Conservation (phyloP, 1,284 basidiomycete species). For the Malassezia dermatis region DNA sequence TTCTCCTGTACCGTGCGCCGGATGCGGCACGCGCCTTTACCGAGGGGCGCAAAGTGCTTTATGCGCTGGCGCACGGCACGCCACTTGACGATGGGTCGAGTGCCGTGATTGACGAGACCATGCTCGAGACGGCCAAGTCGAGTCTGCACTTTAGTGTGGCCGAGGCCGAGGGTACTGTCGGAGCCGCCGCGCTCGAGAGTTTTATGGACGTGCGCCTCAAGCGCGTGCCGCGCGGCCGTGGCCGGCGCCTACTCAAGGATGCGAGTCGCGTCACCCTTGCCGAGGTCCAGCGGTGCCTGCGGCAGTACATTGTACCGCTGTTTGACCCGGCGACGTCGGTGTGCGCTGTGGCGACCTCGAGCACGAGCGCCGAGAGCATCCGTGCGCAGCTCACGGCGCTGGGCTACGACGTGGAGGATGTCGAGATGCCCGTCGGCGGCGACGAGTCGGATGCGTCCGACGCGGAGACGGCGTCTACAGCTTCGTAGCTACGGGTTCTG, state of each 20-base stretch:
- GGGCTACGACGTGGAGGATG: slow-evolving; percentile 70
- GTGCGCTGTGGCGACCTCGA: slow-evolving; percentile 70
- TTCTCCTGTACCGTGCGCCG: slow-evolving; percentile 67
- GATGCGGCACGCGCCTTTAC: slow-evolving; percentile 73
- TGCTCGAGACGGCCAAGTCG: slow-evolving; percentile 82
- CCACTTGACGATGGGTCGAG: slow-evolving; percentile 21
- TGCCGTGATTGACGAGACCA: slow-evolving; percentile 67
- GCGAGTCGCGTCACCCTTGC: slow-evolving; percentile 58
- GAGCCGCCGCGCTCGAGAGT: slow-evolving; percentile 59
- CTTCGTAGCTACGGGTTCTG: neutral
- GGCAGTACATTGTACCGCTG: slow-evolving; percentile 71
- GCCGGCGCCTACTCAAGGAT: slow-evolving; percentile 23
- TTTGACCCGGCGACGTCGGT: slow-evolving; percentile 70
- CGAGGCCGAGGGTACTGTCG: slow-evolving; percentile 68
- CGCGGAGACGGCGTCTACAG: neutral
- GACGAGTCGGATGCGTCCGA: slow-evolving; percentile 13
- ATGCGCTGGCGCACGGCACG: slow-evolving; percentile 41
- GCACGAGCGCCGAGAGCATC: slow-evolving; percentile 68
- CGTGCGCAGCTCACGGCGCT: slow-evolving; percentile 56
- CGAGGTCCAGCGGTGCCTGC: slow-evolving; percentile 62
- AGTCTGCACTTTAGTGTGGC: slow-evolving; percentile 77
- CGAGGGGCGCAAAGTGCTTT: slow-evolving; percentile 57
- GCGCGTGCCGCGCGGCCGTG: slow-evolving; percentile 29
- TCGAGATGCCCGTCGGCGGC: slow-evolving; percentile 51
- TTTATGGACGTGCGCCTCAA: slow-evolving; percentile 34